Conservation (phyloP, 1,139 yeast genomes). For the Candida gigantensis region DNA sequence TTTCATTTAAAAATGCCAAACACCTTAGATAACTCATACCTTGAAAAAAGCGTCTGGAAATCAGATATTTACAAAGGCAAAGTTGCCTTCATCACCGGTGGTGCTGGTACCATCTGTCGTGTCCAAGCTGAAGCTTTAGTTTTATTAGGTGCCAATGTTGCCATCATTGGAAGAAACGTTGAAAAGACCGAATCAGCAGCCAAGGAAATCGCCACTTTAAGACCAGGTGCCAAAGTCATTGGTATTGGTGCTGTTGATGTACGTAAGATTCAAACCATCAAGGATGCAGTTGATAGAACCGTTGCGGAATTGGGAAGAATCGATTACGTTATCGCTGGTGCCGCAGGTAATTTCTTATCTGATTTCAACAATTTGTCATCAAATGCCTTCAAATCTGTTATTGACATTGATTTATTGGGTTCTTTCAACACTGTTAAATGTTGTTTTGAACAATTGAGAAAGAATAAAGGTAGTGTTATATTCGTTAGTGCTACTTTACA, state of each 20-base stretch:
- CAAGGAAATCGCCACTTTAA: conserved; percentile 55
- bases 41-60: conserved; percentile 42
- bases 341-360: conserved; percentile 90
- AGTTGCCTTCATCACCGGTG: conserved; percentile 92
- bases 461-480: conserved; percentile 71
- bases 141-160: conserved; percentile 83
- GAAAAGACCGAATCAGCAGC: conserved; percentile 72
- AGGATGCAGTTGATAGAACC: conserved; percentile 63
- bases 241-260: conserved; percentile 81
- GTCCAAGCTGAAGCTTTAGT: conserved; percentile 89
- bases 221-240: conserved; percentile 67
- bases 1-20: conserved; percentile 13
- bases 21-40: conserved; percentile 31
- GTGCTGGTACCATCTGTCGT: conserved; percentile 92
- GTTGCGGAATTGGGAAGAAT: conserved; percentile 69
- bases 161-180: conserved; percentile 76
- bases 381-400: conserved; percentile 87
- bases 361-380: conserved; percentile 79
- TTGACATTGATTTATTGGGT: conserved; percentile 84
- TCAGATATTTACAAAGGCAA: conserved; percentile 76
- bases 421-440: conserved; percentile 90
- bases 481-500: conserved; percentile 92
- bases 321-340: conserved; percentile 91
- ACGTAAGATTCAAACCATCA: conserved; percentile 61
- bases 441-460: conserved; percentile 62